Conservation (phyloP, 106 monocot genomes). For the Platanthera zijinensis region DNA sequence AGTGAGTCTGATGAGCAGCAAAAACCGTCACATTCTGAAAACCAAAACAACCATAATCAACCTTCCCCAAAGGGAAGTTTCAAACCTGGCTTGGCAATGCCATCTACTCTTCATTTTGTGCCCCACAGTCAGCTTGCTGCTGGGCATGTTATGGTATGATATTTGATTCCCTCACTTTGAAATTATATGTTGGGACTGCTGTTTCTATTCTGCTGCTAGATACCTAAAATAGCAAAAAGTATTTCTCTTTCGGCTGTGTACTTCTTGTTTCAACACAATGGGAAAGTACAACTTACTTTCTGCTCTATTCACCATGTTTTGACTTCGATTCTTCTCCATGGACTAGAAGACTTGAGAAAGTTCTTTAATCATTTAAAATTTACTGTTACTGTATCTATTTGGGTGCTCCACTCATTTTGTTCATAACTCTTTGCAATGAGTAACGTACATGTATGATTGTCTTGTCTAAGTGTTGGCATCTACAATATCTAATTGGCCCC, state of each 20-base stretch:
- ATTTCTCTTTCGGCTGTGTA: background rate
- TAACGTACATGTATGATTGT: background rate
- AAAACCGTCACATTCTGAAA: conserved; percentile 22
- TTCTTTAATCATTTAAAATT: background rate
- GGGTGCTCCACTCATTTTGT: background rate
- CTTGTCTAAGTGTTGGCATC: background rate
- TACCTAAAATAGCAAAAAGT: background rate
- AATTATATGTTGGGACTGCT: background rate
- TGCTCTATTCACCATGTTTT: background rate
- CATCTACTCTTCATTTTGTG: conserved; percentile 23
- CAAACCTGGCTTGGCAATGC: conserved; percentile 23
- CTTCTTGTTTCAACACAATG: background rate
- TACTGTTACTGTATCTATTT: background rate
- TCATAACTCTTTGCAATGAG: background rate
- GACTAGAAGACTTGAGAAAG: background rate
- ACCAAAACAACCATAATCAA: conserved; percentile 12
- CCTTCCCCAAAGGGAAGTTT: conserved; percentile 8
- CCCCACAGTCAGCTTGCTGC: conserved; percentile 13
- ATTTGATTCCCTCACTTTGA: background rate
- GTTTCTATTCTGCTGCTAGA: background rate
- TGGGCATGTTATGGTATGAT: conserved; percentile 27
- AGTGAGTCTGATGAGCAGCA: conserved; percentile 35
- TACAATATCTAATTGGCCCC: background rate
- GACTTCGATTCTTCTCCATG: background rate
- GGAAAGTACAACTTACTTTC: background rate